phyloP scores from a whole-genome alignment of 2,329 filamentous ascomycete species.

The Trichoderma sp. region DNA sequence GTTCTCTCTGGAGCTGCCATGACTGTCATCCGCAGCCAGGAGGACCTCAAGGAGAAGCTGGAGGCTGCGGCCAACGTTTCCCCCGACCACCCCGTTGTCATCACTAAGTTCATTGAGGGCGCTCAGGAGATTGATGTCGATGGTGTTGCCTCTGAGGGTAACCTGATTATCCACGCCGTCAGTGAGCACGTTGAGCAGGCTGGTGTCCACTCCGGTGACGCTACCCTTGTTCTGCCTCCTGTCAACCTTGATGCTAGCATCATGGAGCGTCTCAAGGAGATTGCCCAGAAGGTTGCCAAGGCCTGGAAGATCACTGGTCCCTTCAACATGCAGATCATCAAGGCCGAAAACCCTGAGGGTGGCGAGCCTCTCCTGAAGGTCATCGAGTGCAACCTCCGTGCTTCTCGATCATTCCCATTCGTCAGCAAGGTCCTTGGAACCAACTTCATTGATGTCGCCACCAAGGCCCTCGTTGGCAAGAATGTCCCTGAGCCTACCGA shows the following conservation, averaged over 20 bases:
- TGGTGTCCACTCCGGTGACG: conserved; percentile 96
- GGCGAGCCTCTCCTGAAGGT: conserved; percentile 81
- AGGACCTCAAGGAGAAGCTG: conserved; percentile 92
- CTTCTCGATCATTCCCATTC: conserved; percentile 96
- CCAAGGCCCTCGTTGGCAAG: conserved; percentile 83
- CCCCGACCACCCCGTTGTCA: conserved; percentile 95
- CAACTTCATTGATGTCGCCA: conserved; percentile 96
- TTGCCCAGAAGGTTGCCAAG: conserved; percentile 92
- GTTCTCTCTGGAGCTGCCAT: conserved; percentile 97
- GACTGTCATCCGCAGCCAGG: conserved; percentile 88
- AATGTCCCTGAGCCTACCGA: conserved; percentile 82
- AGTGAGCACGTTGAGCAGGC: conserved; percentile 96
- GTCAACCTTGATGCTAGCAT: conserved; percentile 71
- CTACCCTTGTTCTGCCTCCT: conserved; percentile 89
- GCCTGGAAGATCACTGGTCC: conserved; percentile 97
- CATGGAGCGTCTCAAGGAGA: conserved; percentile 88
- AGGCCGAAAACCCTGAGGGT: conserved; percentile 73
- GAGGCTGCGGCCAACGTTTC: conserved; percentile 86
- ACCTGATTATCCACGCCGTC: conserved; percentile 86
- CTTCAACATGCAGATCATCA: conserved; percentile 99
- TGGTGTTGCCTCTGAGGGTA: conserved; percentile 81
- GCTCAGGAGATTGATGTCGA: conserved; percentile 97
- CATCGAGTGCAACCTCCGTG: conserved; percentile 97
- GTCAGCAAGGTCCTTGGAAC: conserved; percentile 94
- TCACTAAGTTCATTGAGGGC: conserved; percentile 97